Evolutionary conservation across 2,329 filamentous ascomycete genomes (phyloP).

Genomic region (Penicillium corylophilum): DNA sequence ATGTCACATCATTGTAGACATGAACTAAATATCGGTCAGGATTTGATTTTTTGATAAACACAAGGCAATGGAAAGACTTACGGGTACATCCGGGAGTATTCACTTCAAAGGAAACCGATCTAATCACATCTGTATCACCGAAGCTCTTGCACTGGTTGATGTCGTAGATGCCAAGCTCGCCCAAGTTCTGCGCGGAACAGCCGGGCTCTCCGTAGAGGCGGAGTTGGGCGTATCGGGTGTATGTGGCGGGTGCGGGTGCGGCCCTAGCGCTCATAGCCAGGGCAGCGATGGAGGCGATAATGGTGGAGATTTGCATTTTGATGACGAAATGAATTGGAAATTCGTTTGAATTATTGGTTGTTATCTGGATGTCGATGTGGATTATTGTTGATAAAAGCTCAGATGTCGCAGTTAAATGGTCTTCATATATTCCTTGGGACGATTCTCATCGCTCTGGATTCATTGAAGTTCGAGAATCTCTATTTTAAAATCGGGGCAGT

Average conservation of each 20-base stretch:
- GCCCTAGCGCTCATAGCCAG: constrained; percentile 11
- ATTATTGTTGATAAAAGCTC: background rate
- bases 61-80: background rate
- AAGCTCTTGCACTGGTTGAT: constrained; percentile 17
- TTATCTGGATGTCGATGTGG: background rate
- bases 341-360: no score
- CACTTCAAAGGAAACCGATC: constrained; percentile 16
- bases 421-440: background rate
- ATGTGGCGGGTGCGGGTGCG: constrained; percentile 2
- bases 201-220: constrained; percentile 16
- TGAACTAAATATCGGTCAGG: constrained; percentile 4
- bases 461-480: background rate
- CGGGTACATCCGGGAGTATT: constrained; percentile 8
- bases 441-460: background rate
- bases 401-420: background rate
- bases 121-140: background rate
- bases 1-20: constrained; percentile 10
- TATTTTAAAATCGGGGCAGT: background rate
- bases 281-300: constrained; percentile 6
- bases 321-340: background rate
- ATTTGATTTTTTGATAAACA: background rate
- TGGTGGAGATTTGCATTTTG: constrained; percentile 11
- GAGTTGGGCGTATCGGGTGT: constrained; percentile 17
- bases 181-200: constrained; percentile 14
- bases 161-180: constrained; percentile 19